Conservation (phyloP, 306 rosid genomes). For the Sindora glabra region DNA sequence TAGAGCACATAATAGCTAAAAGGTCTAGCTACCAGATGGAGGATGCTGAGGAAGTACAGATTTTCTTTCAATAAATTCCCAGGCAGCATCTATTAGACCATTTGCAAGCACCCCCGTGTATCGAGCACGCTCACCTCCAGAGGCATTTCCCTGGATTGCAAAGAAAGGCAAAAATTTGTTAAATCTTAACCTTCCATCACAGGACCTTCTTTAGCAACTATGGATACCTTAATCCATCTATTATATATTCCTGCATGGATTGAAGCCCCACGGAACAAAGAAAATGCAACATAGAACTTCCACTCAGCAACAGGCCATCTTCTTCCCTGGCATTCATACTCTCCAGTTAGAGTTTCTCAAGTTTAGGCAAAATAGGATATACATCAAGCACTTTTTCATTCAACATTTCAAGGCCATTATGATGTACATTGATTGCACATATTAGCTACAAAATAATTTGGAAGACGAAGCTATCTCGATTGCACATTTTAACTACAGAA, state of each 20-base stretch:
- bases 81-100: constrained; percentile 56
- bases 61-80: constrained; percentile 48
- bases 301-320: constrained; percentile 86
- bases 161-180: constrained; percentile 4
- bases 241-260: constrained; percentile 78
- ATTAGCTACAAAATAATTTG: too few species aligned
- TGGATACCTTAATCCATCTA: constrained; percentile 79
- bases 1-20: constrained; percentile 15
- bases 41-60: constrained; percentile 76
- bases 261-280: constrained; percentile 78
- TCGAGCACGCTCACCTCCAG: constrained; percentile 84
- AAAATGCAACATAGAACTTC: constrained; percentile 86
- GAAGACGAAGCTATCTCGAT: too few species aligned
- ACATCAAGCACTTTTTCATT: not conserved
- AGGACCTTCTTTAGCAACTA: constrained; percentile 7
- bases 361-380: constrained; percentile 1
- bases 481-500: not conserved
- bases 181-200: constrained; percentile 5
- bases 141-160: constrained; percentile 84
- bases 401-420: not conserved
- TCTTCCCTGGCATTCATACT: constrained; percentile 53
- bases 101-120: constrained; percentile 47
- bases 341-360: constrained; percentile 14
- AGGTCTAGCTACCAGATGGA: constrained; percentile 56
- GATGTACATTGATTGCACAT: not conserved